phyloP scores from a whole-genome alignment of 164 flowering plant genomes.

The Chimonanthus salicifolius region DNA sequence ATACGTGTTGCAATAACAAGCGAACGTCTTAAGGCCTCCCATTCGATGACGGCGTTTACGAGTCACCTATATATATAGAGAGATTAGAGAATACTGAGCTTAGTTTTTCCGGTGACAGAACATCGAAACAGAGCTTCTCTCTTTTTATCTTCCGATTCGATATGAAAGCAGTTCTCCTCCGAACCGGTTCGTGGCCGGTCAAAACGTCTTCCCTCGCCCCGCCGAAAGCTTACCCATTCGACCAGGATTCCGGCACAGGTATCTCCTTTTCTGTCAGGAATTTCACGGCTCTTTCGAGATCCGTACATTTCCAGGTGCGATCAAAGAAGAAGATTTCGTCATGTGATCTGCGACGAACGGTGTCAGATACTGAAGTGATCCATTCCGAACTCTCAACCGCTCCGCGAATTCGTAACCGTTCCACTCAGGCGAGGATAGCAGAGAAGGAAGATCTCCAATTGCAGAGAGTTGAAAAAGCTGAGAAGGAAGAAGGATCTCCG shows the following conservation, averaged over 20 bases:
- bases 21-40: too few relatives aligned
- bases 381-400: conserved; percentile 11
- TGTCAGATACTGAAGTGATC: conserved; percentile 37
- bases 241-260: conserved; percentile 20
- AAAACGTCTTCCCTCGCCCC: conserved; percentile 8
- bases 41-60: too few relatives aligned
- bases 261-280: conserved; percentile 21
- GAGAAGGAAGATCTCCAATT: conserved; percentile 27
- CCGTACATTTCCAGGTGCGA: conserved; percentile 17
- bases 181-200: not conserved
- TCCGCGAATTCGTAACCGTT: conserved; percentile 13
- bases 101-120: not conserved
- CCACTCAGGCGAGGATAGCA: conserved; percentile 33
- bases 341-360: conserved; percentile 29
- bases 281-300: conserved; percentile 16
- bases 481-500: conserved; percentile 6
- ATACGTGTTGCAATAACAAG: too few relatives aligned
- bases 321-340: not conserved
- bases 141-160: not conserved
- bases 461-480: not conserved
- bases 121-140: too few relatives aligned
- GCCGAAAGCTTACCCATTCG: conserved; percentile 16
- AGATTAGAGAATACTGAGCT: not conserved
- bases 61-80: too few relatives aligned
- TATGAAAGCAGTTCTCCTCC: conserved; percentile 3